phyloP scores from a whole-genome alignment of 1,284 basidiomycete genomes.

The Boletus hoseneyae region DNA sequence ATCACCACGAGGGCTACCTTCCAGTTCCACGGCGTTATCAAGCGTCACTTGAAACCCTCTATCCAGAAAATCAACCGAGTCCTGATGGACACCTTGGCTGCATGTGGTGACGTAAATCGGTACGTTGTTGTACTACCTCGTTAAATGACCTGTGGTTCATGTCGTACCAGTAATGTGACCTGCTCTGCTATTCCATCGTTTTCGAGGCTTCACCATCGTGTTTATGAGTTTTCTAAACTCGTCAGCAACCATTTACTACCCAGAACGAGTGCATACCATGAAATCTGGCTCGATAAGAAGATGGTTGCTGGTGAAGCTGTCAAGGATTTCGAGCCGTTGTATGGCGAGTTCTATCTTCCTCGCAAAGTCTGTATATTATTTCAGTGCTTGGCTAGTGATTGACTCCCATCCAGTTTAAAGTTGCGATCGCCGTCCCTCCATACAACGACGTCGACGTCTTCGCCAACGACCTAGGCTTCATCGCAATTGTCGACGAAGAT shows the following conservation, averaged over 20 bases:
- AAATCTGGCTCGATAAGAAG: conserved; percentile 99
- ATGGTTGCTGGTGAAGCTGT: conserved; percentile 87
- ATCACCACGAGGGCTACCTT: conserved; percentile 99
- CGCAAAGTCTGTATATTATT: conserved; percentile 59
- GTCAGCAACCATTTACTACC: conserved; percentile 90
- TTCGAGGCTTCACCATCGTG: conserved; percentile 81
- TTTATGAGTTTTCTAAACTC: conserved; percentile 83
- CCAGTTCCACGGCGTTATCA: conserved; percentile 99
- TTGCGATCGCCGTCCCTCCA: conserved; percentile 94
- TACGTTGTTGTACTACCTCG: conserved; percentile 34
- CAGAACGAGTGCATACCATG: conserved; percentile 92
- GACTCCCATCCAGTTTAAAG: conserved; percentile 75
- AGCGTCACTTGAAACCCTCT: conserved; percentile 91
- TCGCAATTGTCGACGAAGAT: conserved; percentile 78
- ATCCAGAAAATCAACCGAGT: conserved; percentile 96
- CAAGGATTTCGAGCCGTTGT: conserved; percentile 93
- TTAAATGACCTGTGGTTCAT: conserved; percentile 6
- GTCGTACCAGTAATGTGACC: conserved; percentile 72
- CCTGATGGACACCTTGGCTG: conserved; percentile 93
- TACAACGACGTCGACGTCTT: conserved; percentile 97
- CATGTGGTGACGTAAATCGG: conserved; percentile 98
- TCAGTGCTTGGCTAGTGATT: conserved; percentile 11
- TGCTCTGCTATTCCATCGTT: conserved; percentile 89
- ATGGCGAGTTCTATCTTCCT: conserved; percentile 96
- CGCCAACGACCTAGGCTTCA: conserved; percentile 94